Evolutionary conservation across 1,284 basidiomycete genomes (phyloP).

Genomic region (Psilocybe mexicana): DNA sequence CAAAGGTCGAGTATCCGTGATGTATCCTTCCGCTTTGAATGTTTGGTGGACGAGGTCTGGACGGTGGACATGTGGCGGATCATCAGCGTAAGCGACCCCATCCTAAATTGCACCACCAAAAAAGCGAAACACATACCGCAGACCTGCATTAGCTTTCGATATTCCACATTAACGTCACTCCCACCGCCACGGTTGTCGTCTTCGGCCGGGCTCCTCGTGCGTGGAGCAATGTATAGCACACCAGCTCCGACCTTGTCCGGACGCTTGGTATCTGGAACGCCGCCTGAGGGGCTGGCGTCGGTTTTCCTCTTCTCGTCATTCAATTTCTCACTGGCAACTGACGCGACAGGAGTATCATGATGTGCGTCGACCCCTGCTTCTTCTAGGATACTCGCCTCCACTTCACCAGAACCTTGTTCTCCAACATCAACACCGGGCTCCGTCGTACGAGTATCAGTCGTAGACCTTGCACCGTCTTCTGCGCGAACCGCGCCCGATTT

Average conservation of each 20-base stretch:
- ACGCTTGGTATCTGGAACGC: too few relatives aligned
- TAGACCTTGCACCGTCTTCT: too few relatives aligned
- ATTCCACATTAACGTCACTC: constrained; percentile 13
- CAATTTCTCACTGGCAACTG: too few relatives aligned
- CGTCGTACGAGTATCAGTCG: too few relatives aligned
- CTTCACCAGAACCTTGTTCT: too few relatives aligned
- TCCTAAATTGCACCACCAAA: background rate
- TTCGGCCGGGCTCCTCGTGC: background rate
- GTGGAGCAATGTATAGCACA: constrained; percentile 59
- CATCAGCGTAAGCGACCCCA: too few relatives aligned
- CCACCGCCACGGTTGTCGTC: too few relatives aligned
- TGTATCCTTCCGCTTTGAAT: constrained; percentile 54
- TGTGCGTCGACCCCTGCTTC: too few relatives aligned
- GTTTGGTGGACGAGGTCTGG: constrained; percentile 45
- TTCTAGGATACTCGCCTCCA: too few relatives aligned
- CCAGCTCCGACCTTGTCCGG: constrained; percentile 38
- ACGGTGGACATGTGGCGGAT: background rate
- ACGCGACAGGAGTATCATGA: too few relatives aligned
- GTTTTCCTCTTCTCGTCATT: too few relatives aligned
- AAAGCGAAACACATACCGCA: constrained; percentile 37
- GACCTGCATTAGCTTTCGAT: constrained; percentile 30
- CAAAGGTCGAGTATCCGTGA: constrained; percentile 53
- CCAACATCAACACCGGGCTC: too few relatives aligned
- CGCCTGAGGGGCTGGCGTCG: constrained; percentile 25
- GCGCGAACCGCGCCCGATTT: background rate